Conservation (phyloP, 148 eudicot genomes). For the Beta vulgaris region DNA sequence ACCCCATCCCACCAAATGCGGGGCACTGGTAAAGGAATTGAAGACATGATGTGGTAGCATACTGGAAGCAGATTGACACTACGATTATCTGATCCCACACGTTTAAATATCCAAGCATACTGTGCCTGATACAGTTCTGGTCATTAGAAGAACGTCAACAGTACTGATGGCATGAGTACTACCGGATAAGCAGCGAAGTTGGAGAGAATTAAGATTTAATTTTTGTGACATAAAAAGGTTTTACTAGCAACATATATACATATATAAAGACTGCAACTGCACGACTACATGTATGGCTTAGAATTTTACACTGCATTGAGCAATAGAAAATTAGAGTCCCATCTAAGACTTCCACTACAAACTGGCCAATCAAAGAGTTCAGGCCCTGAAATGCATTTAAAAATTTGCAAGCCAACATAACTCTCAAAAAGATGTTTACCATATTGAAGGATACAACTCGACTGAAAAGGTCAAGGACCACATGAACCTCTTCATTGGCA, state of each 20-base stretch:
- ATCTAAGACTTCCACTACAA: neutral
- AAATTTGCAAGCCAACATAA: neutral
- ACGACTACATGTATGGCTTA: neutral
- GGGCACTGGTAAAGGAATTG: neutral
- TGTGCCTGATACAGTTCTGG: neutral
- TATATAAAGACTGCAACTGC: neutral
- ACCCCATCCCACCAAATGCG: neutral
- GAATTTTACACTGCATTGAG: neutral
- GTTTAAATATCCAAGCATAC: neutral
- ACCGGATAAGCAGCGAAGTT: neutral
- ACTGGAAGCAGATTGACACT: neutral
- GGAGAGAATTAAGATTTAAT: too few relatives aligned
- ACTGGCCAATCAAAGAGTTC: neutral
- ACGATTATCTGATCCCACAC: neutral
- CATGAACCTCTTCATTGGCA: slow-evolving; percentile 54
- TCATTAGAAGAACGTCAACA: neutral
- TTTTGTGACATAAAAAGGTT: neutral
- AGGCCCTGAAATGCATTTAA: slow-evolving; percentile 3
- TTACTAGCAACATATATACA: neutral
- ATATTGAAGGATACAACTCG: slow-evolving; percentile 72
- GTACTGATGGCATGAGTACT: neutral
- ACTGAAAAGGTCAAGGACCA: slow-evolving; percentile 68
- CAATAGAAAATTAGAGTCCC: neutral
- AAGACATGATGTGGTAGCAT: neutral
- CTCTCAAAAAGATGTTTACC: slow-evolving; percentile 40